Base-by-base conservation (phyloP, 495 filamentous ascomycete species). In the Penicillium psychrofluorescens region DNA sequence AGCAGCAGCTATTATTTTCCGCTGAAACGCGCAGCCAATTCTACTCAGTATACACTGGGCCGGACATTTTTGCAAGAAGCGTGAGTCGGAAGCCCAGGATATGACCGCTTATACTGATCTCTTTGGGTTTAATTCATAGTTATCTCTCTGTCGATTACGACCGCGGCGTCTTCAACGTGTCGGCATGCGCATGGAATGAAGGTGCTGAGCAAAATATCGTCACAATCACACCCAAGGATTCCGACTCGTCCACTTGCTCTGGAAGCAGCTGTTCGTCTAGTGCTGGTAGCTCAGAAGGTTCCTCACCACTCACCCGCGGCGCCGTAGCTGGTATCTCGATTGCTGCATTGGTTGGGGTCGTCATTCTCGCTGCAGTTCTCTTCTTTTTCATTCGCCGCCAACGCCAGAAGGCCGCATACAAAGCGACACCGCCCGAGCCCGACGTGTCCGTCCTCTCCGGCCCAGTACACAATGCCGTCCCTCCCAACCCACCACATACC, bases 61-160 rank as follows among this genome's bases (percentile, higher is more conserved):
- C 75, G 83, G 27, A 60, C 68, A 4, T 87, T 87, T 50, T 68
- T 87, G 44, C 83, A 87, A 63, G 83, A 86, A 59, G 74, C 79
- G 11, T 55, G 43, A 52, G 53, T 51, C n/a, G 0, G 36, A 14
- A 9, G 8, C 28, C 8, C 2, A 27, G n/a, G 2, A 29, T 11
- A 11, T 5, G 13, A 4, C 10, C 2, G 7, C 32, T 16, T 31
- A 9, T 4, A 9, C 44, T 55, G 31, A 49, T 12, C 27, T 41
- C 6, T 16, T 13, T 30, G 2, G 22, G 22, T 22, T 16, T 22
- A 4, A 22, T 22, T 22, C 22, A 22, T 22, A 55, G 53, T 2
- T 87, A 87, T 47, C 51, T 87, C 9, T 76, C 78, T 12, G 76
- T 73, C n/a, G 77, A 81, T 46, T 86, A 85, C 56, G 81, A 86